These are phyloP conservation scores for Pugionium dolabratum DNA, from an alignment of 345 rosid species.

Conservation along the genomic window DNA sequence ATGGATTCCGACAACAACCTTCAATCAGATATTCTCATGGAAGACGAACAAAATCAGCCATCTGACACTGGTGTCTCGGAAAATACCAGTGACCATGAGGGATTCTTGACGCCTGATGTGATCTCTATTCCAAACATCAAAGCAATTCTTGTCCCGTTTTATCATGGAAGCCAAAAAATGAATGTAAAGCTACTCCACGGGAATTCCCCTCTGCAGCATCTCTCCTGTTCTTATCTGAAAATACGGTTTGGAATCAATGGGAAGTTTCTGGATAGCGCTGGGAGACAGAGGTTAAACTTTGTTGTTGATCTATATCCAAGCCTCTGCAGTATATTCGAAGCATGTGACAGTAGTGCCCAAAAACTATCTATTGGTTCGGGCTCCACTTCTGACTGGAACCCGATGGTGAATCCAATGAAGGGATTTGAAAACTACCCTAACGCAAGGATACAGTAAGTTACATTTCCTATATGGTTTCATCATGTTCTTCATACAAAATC, in stretches of 20 bases:
- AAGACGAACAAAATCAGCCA: constrained; percentile 49
- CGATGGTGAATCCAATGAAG: constrained; percentile 43
- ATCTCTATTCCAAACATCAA: constrained; percentile 52
- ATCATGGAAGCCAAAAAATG: constrained; percentile 52
- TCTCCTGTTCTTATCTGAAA: constrained; percentile 53
- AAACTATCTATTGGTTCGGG: constrained; percentile 53
- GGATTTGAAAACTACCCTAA: constrained; percentile 51
- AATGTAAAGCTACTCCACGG: constrained; percentile 51
- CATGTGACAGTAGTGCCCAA: constrained; percentile 56
- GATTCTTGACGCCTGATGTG: constrained; percentile 55
- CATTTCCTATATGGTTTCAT: constrained; percentile 1
- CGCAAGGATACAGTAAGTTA: constrained; percentile 72
- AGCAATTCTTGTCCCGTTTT: constrained; percentile 52
- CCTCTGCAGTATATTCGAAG: constrained; percentile 57
- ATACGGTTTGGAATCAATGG: constrained; percentile 61
- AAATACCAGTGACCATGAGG: constrained; percentile 46
- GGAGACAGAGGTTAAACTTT: constrained; percentile 64
- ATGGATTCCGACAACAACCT: constrained; percentile 42
- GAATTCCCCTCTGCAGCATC: constrained; percentile 49
- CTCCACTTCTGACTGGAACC: constrained; percentile 69
- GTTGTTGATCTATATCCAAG: constrained; percentile 62
- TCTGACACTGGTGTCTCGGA: constrained; percentile 39
- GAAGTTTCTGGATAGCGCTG: constrained; percentile 55
- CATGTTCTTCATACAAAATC: background rate
- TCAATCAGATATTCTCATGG: constrained; percentile 55